Evolutionary conservation across 805 yeast species (phyloP), one percentile per base, ranked within the genome.

Genomic region (Nakazawaea molendinolei): DNA sequence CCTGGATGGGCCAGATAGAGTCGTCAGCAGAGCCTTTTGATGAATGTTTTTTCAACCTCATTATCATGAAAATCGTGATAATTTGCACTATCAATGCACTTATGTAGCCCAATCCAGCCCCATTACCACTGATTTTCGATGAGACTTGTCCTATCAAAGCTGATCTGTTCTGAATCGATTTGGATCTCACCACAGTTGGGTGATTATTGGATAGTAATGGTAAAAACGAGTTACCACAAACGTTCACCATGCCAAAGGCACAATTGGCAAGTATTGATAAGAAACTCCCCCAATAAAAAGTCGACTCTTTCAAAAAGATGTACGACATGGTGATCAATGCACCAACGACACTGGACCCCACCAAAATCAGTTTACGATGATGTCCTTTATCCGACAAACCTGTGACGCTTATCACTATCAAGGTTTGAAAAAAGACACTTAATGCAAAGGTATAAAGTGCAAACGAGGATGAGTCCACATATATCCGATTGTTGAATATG

Each of bases 241-340:
- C 90, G 38, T 78, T 78, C 3, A 79, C 86, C 7, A 82, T 85
- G 1, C 94, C 94, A 55, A 74, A 83, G 16, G 82, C 71, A 12
- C 80, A 65, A 47, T 80, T 83, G 1, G 86, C 79, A 0, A 76
- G 33, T 5, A 81, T 67, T 12, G 84, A 80, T 12, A 78, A 54
- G 1, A 73, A 16, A 0, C 65, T 55, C 1, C 80, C 76, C n/a
- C 64, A 42, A 39, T 74, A 73, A 50, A 69, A 75, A 28, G 67
- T 64, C 22, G 51, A 46, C 1, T 63, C 52, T 2, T 58, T 45
- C 10, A 71, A 49, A 3, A 60, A 42, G 34, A 67, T 46, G 43
- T 72, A 74, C 4, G 55, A 35, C 33, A 73, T 63, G 0, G 86
- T 76, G 2, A 74, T 49, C 0, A 76, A 9, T 0, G 79, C 68